Conservation (phyloP, 129 eudicot genomes). For the Artemisia tridentata region DNA sequence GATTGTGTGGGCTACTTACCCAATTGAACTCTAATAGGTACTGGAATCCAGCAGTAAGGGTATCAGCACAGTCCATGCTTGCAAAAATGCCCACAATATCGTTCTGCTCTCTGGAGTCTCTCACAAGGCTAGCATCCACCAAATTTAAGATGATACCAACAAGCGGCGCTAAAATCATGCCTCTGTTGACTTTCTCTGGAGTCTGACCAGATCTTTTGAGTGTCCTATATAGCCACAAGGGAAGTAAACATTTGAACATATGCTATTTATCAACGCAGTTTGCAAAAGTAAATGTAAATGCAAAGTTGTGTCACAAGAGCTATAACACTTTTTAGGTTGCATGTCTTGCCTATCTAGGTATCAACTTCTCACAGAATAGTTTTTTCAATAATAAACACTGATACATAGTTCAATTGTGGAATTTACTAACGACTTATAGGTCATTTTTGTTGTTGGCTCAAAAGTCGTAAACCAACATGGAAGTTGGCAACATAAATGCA, state of each 20-base stretch:
- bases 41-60: constrained; percentile 73
- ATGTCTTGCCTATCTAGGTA: no score
- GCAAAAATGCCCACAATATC: constrained; percentile 77
- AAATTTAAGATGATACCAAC: constrained; percentile 86
- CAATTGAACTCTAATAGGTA: constrained; percentile 72
- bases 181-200: constrained; percentile 80
- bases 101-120: constrained; percentile 40
- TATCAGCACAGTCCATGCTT: constrained; percentile 87
- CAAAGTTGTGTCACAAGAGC: neutral
- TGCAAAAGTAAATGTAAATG: neutral
- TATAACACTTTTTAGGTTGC: neutral
- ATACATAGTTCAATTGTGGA: no score
- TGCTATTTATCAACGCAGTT: neutral
- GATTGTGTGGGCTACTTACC: constrained; percentile 49
- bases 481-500: no score
- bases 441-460: no score
- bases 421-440: no score
- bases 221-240: constrained; percentile 44
- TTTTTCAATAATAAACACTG: no score
- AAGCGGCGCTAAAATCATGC: constrained; percentile 94
- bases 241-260: neutral
- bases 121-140: constrained; percentile 63
- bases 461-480: no score
- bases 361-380: no score
- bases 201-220: constrained; percentile 74